Percentiles rank a stretch among this genome's conserved stretches.
Evolutionary conservation across 768 basidiomycete genomes (phyloP).

Genomic region (Leccinum variicolor): DNA sequence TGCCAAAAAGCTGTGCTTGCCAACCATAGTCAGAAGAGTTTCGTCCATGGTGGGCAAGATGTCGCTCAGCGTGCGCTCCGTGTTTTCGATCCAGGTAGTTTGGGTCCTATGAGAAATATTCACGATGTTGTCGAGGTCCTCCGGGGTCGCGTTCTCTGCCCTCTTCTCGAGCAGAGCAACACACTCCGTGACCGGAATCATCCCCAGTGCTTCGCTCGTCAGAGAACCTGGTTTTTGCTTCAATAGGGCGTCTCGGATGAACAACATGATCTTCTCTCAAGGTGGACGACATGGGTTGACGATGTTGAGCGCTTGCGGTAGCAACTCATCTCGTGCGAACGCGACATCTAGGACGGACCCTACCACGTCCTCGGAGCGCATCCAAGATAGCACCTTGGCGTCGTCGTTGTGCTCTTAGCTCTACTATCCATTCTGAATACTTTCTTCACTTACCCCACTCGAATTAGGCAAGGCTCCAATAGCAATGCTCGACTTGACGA

Average conservation of each 20-base stretch:
- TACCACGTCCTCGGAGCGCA: slow-evolving; percentile 34
- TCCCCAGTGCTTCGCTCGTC: slow-evolving; percentile 9
- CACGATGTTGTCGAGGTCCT: slow-evolving; percentile 7
- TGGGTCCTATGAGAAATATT: background rate
- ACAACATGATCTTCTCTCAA: slow-evolving; percentile 28
- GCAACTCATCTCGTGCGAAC: slow-evolving; percentile 10
- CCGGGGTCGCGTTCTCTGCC: background rate
- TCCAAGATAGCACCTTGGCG: slow-evolving; percentile 31
- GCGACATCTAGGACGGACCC: slow-evolving; percentile 33
- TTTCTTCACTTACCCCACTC: slow-evolving; percentile 29
- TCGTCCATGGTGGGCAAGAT: slow-evolving; percentile 48
- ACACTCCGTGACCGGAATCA: slow-evolving; percentile 31
- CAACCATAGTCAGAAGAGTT: slow-evolving; percentile 48
- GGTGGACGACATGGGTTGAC: no score
- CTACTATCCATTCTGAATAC: background rate
- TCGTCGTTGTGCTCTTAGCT: background rate
- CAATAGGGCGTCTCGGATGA: slow-evolving; percentile 18
- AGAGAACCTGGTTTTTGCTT: slow-evolving; percentile 7
- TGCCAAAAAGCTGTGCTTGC: slow-evolving; percentile 60
- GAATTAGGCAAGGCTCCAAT: slow-evolving; percentile 29
- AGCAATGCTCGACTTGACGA: slow-evolving; percentile 32
- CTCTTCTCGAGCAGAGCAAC: slow-evolving; percentile 21
- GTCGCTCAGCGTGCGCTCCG: slow-evolving; percentile 42
- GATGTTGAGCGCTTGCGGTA: slow-evolving; percentile 31
- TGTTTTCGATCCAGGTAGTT: slow-evolving; percentile 26